A percentile compares a stretch with the other conserved stretches of the same genome.
Conservation (phyloP, 176 grass and related monocot genomes). For the Elymus sibiricus region DNA sequence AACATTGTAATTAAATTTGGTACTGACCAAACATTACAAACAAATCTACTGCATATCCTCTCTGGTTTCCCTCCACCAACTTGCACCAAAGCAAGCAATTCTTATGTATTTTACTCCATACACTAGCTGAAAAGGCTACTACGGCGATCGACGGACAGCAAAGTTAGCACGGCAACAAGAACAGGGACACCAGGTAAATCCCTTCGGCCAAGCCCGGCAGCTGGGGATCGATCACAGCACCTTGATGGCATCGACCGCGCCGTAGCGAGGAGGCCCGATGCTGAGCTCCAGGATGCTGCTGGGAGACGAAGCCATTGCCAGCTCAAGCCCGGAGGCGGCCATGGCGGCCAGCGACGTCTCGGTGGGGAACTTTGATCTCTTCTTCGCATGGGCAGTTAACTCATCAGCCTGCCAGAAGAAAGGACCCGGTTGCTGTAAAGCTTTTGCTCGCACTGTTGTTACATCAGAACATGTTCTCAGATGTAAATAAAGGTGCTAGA, state of each 20-base stretch:
- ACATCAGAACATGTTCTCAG: background rate
- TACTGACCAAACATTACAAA: background rate
- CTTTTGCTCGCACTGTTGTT: background rate
- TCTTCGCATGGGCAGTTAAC: background rate
- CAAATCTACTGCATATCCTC: background rate
- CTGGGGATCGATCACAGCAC: slow-evolving; percentile 46
- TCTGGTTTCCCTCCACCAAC: slow-evolving; percentile 3
- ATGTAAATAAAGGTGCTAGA: background rate
- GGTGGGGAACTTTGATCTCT: background rate
- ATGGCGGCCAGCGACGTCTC: slow-evolving; percentile 33
- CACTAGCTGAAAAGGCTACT: slow-evolving; percentile 14
- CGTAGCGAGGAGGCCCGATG: slow-evolving; percentile 54
- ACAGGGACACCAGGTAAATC: background rate
- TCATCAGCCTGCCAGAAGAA: slow-evolving; percentile 12
- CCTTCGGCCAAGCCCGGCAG: background rate
- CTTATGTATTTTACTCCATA: slow-evolving; percentile 13
- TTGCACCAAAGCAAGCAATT: slow-evolving; percentile 13
- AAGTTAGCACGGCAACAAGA: slow-evolving; percentile 16
- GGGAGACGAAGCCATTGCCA: slow-evolving; percentile 27
- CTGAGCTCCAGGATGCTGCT: slow-evolving; percentile 61
- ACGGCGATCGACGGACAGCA: background rate
- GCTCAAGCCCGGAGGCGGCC: slow-evolving; percentile 19
- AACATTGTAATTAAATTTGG: background rate
- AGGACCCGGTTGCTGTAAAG: background rate
- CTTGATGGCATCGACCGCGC: slow-evolving; percentile 41